phyloP scores from a whole-genome alignment of 306 rosid species.

The Prinsepia uniflora region DNA sequence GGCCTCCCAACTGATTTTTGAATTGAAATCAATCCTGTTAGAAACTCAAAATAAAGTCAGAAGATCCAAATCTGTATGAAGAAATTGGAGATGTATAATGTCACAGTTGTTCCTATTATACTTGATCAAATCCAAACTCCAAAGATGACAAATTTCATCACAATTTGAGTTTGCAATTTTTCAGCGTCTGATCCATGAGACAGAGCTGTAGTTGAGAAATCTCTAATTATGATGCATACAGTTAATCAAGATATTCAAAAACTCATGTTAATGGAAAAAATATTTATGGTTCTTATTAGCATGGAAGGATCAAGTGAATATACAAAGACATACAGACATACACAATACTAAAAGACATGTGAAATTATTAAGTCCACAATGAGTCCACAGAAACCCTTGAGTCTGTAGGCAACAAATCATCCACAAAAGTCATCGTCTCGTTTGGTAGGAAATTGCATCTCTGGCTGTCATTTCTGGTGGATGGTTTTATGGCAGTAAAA shows the following conservation, averaged over 20 bases:
- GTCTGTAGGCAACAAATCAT: background rate
- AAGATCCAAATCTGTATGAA: slow-evolving; percentile 44
- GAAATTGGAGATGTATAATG: background rate
- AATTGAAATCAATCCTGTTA: slow-evolving; percentile 33
- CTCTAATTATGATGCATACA: no score
- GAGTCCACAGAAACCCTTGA: background rate
- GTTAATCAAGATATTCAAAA: no score
- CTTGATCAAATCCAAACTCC: no score
- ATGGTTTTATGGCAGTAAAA: background rate
- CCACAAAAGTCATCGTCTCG: background rate
- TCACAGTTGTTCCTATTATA: no score
- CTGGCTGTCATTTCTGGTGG: background rate
- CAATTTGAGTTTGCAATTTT: no score
- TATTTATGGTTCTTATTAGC: no score
- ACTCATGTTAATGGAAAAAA: no score
- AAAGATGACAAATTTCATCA: no score
- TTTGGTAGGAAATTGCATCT: background rate
- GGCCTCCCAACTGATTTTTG: slow-evolving; percentile 48
- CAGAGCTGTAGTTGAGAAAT: no score
- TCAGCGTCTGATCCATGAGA: no score
- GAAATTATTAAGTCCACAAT: slow-evolving; percentile 4
- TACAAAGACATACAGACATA: background rate
- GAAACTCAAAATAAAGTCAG: slow-evolving; percentile 48
- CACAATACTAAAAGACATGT: background rate
- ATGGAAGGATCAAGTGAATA: background rate